Evolutionary conservation across 176 grass and related monocot species (phyloP), one percentile per base, ranked within the genome.

Genomic region (Rhynchospora breviuscula): DNA sequence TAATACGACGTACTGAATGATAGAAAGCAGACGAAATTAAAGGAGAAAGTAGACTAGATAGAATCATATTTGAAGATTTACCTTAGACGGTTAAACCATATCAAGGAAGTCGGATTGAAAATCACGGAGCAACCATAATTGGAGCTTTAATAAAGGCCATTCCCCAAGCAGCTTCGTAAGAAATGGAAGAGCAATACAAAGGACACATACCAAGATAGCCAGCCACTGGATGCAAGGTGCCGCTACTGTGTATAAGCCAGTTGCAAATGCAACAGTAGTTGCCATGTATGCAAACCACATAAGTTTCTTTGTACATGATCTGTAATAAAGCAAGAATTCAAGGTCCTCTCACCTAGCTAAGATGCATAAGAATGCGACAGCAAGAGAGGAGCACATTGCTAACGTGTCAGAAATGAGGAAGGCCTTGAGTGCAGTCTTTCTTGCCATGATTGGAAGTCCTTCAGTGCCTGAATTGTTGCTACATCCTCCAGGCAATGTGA

Each of bases 201-300:
- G 9, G 25, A 59, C 19, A 57, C 76, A 79, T 29, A 79, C 31
- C 17, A 7, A 60, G 8, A 79, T 79, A 53, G 76, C 53, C 15
- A 60, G 23, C 75, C 75, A n/a, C 18, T 31, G 49, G 49, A 33
- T 25, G 4, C 3, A 1, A 79, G 52, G 48, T 2, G 18, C 76
- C 75, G 40, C 48, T 33, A 79, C 52, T 33, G 76, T 26, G 23
- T 59, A 79, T 18, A 79, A 60, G 14, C 76, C 76, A 79, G 25
- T 35, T 53, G 76, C 25, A 58, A 60, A 79, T 57, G 76, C 49
- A 18, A 60, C 22, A 8, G 10, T 79, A 25, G 75, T 79, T 13
- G 75, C 75, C 5, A 56, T 29, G 9, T 52, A 59, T 54, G 75
- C 81, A 67, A 78, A 88, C 86, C 81, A 88, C 86, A 88, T 88